phyloP scores from a whole-genome alignment of 805 yeast genomes.

The Starmerella vaccinii region DNA sequence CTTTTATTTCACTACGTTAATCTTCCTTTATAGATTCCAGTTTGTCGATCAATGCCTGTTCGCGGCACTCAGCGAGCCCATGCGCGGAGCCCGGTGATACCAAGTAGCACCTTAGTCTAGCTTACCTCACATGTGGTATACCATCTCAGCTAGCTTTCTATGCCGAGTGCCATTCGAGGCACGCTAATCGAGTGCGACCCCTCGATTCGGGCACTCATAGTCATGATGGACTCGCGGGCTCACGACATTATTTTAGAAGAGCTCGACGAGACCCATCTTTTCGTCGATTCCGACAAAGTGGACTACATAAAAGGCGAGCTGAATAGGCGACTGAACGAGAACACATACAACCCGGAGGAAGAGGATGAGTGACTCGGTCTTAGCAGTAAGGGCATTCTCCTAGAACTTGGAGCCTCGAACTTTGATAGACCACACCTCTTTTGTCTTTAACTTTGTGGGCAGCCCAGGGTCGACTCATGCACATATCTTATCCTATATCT shows the following conservation, averaged over 20 bases:
- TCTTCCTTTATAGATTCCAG: neutral
- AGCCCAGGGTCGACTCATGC: too few species aligned
- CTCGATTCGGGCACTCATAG: slow-evolving; percentile 74
- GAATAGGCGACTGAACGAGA: slow-evolving; percentile 64
- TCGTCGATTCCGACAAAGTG: slow-evolving; percentile 69
- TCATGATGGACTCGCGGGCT: slow-evolving; percentile 65
- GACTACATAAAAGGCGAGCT: slow-evolving; percentile 67
- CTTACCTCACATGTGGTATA: neutral
- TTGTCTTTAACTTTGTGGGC: too few species aligned
- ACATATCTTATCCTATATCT: too few species aligned
- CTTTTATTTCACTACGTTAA: neutral
- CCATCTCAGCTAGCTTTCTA: neutral
- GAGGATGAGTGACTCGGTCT: slow-evolving; percentile 4
- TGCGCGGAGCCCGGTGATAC: neutral
- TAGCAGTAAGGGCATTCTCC: too few species aligned
- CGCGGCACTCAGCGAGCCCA: neutral
- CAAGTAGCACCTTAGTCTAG: neutral
- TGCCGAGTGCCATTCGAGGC: slow-evolving; percentile 28
- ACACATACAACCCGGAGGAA: slow-evolving; percentile 78
- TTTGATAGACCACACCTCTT: too few species aligned
- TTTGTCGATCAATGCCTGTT: neutral
- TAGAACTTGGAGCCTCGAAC: too few species aligned
- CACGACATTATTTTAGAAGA: slow-evolving; percentile 72
- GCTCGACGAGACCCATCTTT: slow-evolving; percentile 79
- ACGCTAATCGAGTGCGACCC: slow-evolving; percentile 59